These are phyloP conservation scores for Scutellaria barbata DNA, from an alignment of 257 asterid species.

Conservation along the genomic window DNA sequence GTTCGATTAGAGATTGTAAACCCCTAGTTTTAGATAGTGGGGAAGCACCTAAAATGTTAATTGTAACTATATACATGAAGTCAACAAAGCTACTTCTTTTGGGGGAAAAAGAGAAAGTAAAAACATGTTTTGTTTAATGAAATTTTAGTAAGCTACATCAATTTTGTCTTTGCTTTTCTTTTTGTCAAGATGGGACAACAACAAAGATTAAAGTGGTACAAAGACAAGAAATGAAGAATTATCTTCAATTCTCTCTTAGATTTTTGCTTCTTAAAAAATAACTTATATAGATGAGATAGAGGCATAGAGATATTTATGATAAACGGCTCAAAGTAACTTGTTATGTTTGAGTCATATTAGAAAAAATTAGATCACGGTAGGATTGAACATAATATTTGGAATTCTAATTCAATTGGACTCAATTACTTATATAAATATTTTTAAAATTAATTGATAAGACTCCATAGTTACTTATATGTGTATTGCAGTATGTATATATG, in stretches of 20 bases:
- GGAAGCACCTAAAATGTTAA: neutral
- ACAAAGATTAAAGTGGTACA: constrained; percentile 29
- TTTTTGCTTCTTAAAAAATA: constrained; percentile 23
- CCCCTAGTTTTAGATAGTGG: neutral
- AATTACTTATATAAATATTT: too few relatives aligned
- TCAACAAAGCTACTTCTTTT: constrained; percentile 33
- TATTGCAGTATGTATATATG: too few relatives aligned
- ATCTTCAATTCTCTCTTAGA: neutral
- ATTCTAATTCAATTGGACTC: too few relatives aligned
- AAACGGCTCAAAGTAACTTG: too few relatives aligned
- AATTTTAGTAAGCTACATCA: constrained; percentile 25
- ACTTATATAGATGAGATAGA: too few relatives aligned
- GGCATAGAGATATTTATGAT: too few relatives aligned
- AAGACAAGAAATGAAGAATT: constrained; percentile 8
- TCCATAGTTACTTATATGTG: too few relatives aligned
- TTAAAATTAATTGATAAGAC: too few relatives aligned
- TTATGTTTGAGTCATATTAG: too few relatives aligned
- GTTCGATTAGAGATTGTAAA: too few relatives aligned
- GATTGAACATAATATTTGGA: too few relatives aligned
- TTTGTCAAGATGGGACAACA: constrained; percentile 39
- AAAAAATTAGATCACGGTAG: too few relatives aligned
- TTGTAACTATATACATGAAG: neutral
- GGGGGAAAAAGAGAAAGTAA: constrained; percentile 11
- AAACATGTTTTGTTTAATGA: constrained; percentile 21
- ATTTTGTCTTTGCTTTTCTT: constrained; percentile 26